Percentiles rank a stretch among this genome's conserved stretches.
Conservation (phyloP, 345 rosid species). For the Boechera divaricarpa region DNA sequence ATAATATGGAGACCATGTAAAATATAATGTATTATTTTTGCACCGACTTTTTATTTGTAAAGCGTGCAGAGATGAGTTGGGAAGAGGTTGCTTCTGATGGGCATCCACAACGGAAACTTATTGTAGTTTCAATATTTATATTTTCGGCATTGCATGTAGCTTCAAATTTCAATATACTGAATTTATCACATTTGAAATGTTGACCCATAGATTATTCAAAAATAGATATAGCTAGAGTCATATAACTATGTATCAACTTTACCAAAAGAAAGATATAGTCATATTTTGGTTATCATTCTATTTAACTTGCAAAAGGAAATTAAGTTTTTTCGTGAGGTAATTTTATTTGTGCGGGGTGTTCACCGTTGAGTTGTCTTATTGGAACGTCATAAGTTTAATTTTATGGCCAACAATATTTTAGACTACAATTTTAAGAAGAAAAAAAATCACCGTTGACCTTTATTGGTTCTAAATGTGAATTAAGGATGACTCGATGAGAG, state of each 20-base stretch:
- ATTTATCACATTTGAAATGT: background rate
- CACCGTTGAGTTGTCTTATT: constrained; percentile 11
- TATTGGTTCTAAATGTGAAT: constrained; percentile 23
- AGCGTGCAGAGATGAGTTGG: constrained; percentile 26
- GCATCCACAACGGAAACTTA: constrained; percentile 34
- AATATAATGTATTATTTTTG: constrained; percentile 22
- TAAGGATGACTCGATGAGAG: constrained; percentile 14
- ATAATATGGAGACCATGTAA: constrained; percentile 15
- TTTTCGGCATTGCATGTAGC: constrained; percentile 4
- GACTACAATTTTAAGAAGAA: background rate
- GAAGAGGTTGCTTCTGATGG: constrained; percentile 36
- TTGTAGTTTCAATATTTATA: constrained; percentile 8
- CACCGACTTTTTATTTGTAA: constrained; percentile 45
- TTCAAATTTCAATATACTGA: background rate
- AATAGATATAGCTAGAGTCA: background rate
- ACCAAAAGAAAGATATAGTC: no score
- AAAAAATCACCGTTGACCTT: constrained; percentile 6
- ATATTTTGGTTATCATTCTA: no score
- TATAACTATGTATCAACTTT: no score
- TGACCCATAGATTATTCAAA: background rate
- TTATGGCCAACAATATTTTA: background rate
- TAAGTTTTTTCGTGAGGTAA: background rate
- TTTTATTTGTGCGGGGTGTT: background rate
- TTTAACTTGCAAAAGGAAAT: background rate
- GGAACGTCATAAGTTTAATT: background rate